A percentile compares a stretch with the other conserved stretches of the same genome.
Conservation (phyloP, 2,329 filamentous ascomycete genomes). For the Beauveria sp. region DNA sequence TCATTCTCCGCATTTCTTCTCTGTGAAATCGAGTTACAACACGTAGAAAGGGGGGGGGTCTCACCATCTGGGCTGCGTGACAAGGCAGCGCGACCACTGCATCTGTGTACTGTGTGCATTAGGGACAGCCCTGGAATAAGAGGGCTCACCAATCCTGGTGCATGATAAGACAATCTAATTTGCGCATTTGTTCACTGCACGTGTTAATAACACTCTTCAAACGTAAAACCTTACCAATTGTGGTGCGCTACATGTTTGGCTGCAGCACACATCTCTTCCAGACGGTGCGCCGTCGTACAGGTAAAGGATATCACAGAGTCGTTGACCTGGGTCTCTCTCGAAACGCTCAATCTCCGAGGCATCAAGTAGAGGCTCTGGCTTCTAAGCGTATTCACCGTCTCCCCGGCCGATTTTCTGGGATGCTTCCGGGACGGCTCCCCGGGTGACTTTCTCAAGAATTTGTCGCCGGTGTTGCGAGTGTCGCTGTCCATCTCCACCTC, state of each 20-base stretch:
- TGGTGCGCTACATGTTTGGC: neutral
- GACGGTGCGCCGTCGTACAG: neutral
- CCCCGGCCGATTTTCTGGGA: neutral
- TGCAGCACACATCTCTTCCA: neutral
- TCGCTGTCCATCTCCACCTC: neutral
- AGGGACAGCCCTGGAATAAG: neutral
- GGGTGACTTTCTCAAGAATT: too few species aligned
- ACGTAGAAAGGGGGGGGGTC: too few species aligned
- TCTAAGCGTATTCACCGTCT: neutral
- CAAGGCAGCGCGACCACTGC: too few species aligned
- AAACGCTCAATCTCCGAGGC: neutral
- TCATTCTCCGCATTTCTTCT: neutral
- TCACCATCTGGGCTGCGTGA: too few species aligned
- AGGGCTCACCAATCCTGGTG: neutral
- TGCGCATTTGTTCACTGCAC: neutral
- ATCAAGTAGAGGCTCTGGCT: neutral
- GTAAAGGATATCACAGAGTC: neutral
- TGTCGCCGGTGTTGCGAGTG: too few species aligned
- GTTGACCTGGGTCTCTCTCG: neutral
- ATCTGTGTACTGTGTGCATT: neutral
- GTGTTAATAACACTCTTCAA: neutral
- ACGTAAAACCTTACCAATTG: neutral
- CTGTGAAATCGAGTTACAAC: too few species aligned
- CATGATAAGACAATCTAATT: neutral
- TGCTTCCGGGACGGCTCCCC: too few species aligned